Percentiles rank a stretch among this genome's conserved stretches.
phyloP scores from a whole-genome alignment of 345 rosid genomes.

The Luvunga scandens region DNA sequence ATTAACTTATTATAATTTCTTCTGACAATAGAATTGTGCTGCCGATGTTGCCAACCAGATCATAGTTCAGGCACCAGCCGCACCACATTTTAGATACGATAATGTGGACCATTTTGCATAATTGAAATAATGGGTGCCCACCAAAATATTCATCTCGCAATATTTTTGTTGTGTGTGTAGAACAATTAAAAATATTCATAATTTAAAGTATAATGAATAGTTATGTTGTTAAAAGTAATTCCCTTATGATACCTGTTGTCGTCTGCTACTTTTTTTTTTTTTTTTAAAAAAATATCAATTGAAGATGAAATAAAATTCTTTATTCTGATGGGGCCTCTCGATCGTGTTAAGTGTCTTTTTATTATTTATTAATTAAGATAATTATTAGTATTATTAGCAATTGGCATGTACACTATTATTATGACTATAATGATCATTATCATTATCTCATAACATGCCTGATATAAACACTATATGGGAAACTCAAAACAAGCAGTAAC shows the following conservation, averaged over 20 bases:
- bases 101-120: slow-evolving; percentile 15
- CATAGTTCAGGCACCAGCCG: slow-evolving; percentile 22
- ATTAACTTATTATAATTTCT: neutral
- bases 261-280: slow-evolving; percentile 11
- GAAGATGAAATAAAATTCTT: slow-evolving; percentile 9
- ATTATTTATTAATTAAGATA: neutral
- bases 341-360: neutral
- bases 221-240: slow-evolving; percentile 47
- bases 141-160: neutral
- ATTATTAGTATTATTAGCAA: slow-evolving; percentile 2
- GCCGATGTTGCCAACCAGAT: slow-evolving; percentile 40
- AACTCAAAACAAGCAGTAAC: neutral
- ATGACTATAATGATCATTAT: neutral
- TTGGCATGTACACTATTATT: slow-evolving; percentile 10
- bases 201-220: slow-evolving; percentile 8
- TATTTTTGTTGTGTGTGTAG: neutral
- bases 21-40: slow-evolving; percentile 19
- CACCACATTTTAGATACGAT: slow-evolving; percentile 9
- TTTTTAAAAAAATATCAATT: neutral
- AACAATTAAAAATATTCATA: neutral
- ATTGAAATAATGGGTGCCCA: neutral
- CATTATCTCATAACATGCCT: slow-evolving; percentile 16
- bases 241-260: slow-evolving; percentile 38
- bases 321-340: neutral
- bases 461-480: neutral